A percentile compares a stretch with the other conserved stretches of the same genome.
phyloP scores from a whole-genome alignment of 108 stramenopile genomes.

The Skeletonema grethae region DNA sequence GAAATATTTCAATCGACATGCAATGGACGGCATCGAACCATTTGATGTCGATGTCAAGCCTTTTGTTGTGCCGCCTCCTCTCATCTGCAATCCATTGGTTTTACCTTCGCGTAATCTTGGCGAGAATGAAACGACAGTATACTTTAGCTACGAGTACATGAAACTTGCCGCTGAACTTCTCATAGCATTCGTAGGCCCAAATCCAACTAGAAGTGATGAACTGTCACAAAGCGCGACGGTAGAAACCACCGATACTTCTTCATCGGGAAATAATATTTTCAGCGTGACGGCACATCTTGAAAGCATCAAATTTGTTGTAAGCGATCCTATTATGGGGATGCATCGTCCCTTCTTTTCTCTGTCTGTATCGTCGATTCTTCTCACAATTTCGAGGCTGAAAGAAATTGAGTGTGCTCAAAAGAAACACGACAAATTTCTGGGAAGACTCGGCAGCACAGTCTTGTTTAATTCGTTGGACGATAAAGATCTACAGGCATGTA shows the following conservation, averaged over 20 bases:
- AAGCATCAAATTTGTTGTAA: constrained; percentile 61
- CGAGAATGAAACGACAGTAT: constrained; percentile 61
- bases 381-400: constrained; percentile 63
- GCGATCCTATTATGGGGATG: constrained; percentile 83
- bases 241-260: constrained; percentile 29
- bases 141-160: constrained; percentile 68
- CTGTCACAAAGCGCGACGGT: constrained; percentile 26
- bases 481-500: constrained; percentile 31
- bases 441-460: neutral
- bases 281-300: constrained; percentile 53
- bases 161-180: constrained; percentile 38
- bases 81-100: constrained; percentile 62
- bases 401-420: constrained; percentile 10
- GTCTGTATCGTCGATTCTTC: constrained; percentile 49
- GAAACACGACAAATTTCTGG: constrained; percentile 12
- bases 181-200: constrained; percentile 42
- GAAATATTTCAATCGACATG: constrained; percentile 18
- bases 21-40: constrained; percentile 50
- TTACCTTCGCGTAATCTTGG: constrained; percentile 42
- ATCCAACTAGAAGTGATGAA: constrained; percentile 13
- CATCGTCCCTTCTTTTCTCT: constrained; percentile 54
- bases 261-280: constrained; percentile 43
- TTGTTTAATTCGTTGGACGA: neutral
- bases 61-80: constrained; percentile 49
- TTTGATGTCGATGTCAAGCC: constrained; percentile 56